Percentiles rank a stretch among this genome's conserved stretches.
These are phyloP conservation scores for Tylopilus orsonianus DNA, from an alignment of 1,284 basidiomycete genomes.

Conservation along the genomic window DNA sequence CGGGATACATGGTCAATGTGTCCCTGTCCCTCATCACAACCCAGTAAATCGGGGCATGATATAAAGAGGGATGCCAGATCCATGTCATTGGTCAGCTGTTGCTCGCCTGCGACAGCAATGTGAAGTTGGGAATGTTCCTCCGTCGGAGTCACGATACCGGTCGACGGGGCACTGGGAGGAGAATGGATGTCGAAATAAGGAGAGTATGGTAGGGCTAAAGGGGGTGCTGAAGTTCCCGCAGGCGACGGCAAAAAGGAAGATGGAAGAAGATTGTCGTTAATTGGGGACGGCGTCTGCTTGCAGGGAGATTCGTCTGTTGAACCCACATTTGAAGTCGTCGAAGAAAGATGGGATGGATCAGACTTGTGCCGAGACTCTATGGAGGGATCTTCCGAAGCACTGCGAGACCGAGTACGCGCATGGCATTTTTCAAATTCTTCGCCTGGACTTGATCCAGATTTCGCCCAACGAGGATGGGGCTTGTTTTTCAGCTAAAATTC, in stretches of 20 bases:
- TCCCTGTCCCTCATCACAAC: slow-evolving; percentile 15
- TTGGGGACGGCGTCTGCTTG: slow-evolving; percentile 3
- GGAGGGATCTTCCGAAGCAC: slow-evolving; percentile 13
- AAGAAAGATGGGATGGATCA: slow-evolving; percentile 1
- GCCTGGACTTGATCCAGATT: slow-evolving; percentile 32
- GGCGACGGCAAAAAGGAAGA: slow-evolving; percentile 16
- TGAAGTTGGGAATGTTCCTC: slow-evolving; percentile 38
- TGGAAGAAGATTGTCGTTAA: slow-evolving; percentile 9
- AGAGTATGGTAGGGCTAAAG: slow-evolving; percentile 19
- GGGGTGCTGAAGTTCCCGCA: slow-evolving; percentile 7
- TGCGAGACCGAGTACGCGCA: slow-evolving; percentile 20
- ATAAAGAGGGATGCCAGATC: slow-evolving; percentile 44
- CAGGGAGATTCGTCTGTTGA: slow-evolving; percentile 6
- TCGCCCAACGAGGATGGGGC: slow-evolving; percentile 66
- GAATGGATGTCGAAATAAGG: slow-evolving; percentile 35
- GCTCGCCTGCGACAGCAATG: slow-evolving; percentile 33
- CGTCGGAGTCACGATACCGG: slow-evolving; percentile 42
- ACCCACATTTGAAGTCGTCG: slow-evolving; percentile 1
- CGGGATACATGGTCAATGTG: slow-evolving; percentile 11
- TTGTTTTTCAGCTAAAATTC: slow-evolving; percentile 60
- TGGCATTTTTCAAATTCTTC: slow-evolving; percentile 30
- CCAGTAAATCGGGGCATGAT: slow-evolving; percentile 36
- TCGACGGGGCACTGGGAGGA: slow-evolving; percentile 41
- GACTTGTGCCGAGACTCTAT: slow-evolving; percentile 6
- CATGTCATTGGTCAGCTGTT: slow-evolving; percentile 26